Base-by-base conservation (phyloP, 495 filamentous ascomycete species). In the Parmelia sp. region DNA sequence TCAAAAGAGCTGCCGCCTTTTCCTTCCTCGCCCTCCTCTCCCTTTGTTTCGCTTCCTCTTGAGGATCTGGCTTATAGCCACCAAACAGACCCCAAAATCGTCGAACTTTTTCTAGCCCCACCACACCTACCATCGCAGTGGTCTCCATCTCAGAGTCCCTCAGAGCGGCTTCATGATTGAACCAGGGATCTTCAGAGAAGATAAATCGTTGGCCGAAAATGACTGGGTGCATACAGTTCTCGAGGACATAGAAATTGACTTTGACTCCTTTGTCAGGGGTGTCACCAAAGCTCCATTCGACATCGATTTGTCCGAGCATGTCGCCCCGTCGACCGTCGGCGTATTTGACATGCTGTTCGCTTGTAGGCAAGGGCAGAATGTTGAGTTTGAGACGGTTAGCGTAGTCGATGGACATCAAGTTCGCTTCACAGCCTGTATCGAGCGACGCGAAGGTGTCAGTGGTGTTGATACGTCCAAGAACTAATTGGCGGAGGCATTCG, bases 381-480 rank as follows among this genome's bases (percentile, higher is more conserved):
- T 25, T 44, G 19, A 64, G 29, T 33, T 25, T 39, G n/a, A 58
- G 55, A 17, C 42, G 2, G 25, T 23, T 21, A 33, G 56, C 62
- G 23, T 10, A 49, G 5, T 64, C 62, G 31, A 31, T 29, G 17
- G 62, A 64, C 23, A 64, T 64, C 53, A 64, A 37, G 55, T 64
- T 64, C 11, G 62, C 62, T 55, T 58, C 53, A 58, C 53, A 64
- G 21, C 62, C 62, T 44, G 62, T 64, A 37, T 64, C 62, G 5
- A 64, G 56, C 8, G 53, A 58, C 1, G 62, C 62, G 5, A 39
- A 19, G 3, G 45, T 36, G 27, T 64, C 36, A 19, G 11, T 36
- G 3, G 27, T 55, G 25, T 64, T 47, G 8, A 64, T 36, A 8
- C 27, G 37, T n/a, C 55, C 62, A 33, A 42, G 25, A 21, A 49